Percentiles rank a stretch among this genome's conserved stretches.
phyloP scores from a whole-genome alignment of 495 filamentous ascomycete species.

The Echria macrotheca region DNA sequence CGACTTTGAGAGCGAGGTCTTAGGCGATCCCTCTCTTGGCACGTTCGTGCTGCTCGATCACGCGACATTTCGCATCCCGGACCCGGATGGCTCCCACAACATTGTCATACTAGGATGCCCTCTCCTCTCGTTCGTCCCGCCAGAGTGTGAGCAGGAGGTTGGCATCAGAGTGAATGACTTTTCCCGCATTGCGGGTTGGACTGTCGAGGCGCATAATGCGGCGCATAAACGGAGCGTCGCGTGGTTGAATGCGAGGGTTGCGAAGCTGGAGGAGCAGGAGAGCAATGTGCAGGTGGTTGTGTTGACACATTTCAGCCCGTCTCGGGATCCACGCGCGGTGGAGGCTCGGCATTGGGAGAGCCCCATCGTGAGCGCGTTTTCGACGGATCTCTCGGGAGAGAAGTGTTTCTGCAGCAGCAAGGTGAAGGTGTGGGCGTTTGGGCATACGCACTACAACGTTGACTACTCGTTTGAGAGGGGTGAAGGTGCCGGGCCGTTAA shows the following conservation, averaged over 20 bases:
- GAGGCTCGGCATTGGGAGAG: not conserved
- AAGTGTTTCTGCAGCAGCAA: not conserved
- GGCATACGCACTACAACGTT: constrained; percentile 8
- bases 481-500: not conserved
- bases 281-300: not conserved
- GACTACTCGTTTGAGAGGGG: constrained; percentile 1
- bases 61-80: not conserved
- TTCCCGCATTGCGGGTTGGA: not conserved
- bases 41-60: constrained; percentile 1
- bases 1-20: constrained; percentile 20
- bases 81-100: not conserved
- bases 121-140: constrained; percentile 7
- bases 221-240: constrained; percentile 1
- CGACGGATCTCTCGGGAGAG: constrained; percentile 4
- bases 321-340: not conserved
- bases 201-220: constrained; percentile 5
- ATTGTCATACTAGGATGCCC: constrained; percentile 4
- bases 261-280: not conserved
- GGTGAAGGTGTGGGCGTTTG: constrained; percentile 10
- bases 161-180: constrained; percentile 2
- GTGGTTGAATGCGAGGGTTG: constrained; percentile 9
- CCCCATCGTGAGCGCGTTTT: not conserved
- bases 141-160: not conserved
- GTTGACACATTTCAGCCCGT: constrained; percentile 6
- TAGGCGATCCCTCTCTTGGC: constrained; percentile 1